phyloP scores from a whole-genome alignment of 805 yeast species.

The Cyberlindnera veronae region DNA sequence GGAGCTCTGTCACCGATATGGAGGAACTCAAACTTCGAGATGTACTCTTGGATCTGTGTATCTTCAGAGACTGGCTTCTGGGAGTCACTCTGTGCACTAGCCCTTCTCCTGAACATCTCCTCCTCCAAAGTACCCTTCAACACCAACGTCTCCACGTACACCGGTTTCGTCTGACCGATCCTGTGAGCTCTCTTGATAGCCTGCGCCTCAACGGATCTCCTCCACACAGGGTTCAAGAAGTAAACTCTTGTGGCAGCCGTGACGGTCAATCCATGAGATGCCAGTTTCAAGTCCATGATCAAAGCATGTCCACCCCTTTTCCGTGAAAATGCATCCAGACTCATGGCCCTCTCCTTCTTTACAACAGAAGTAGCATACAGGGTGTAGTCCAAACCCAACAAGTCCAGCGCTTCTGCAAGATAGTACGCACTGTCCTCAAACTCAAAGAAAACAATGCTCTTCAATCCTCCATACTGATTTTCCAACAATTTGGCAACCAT shows the following conservation, averaged over 20 bases:
- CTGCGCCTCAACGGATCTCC: slow-evolving; percentile 64
- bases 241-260: slow-evolving; percentile 66
- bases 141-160: slow-evolving; percentile 64
- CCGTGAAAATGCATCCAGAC: slow-evolving; percentile 47
- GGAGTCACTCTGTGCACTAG: slow-evolving; percentile 16
- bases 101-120: slow-evolving; percentile 52
- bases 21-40: slow-evolving; percentile 48
- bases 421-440: slow-evolving; percentile 71
- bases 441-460: slow-evolving; percentile 65
- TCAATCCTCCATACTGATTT: slow-evolving; percentile 43
- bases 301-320: slow-evolving; percentile 47
- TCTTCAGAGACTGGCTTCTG: slow-evolving; percentile 51
- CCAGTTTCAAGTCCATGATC: slow-evolving; percentile 64
- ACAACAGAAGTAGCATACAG: slow-evolving; percentile 62
- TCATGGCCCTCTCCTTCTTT: slow-evolving; percentile 46
- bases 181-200: slow-evolving; percentile 77
- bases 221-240: slow-evolving; percentile 73
- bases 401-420: slow-evolving; percentile 59
- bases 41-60: slow-evolving; percentile 52
- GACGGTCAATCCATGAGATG: slow-evolving; percentile 68
- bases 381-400: slow-evolving; percentile 56
- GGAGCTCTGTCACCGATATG: slow-evolving; percentile 19
- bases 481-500: slow-evolving; percentile 51
- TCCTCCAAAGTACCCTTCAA: slow-evolving; percentile 63
- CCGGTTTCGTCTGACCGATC: slow-evolving; percentile 65